phyloP scores from a whole-genome alignment of 2,329 filamentous ascomycete genomes.

The Ophiocordyceps australis region DNA sequence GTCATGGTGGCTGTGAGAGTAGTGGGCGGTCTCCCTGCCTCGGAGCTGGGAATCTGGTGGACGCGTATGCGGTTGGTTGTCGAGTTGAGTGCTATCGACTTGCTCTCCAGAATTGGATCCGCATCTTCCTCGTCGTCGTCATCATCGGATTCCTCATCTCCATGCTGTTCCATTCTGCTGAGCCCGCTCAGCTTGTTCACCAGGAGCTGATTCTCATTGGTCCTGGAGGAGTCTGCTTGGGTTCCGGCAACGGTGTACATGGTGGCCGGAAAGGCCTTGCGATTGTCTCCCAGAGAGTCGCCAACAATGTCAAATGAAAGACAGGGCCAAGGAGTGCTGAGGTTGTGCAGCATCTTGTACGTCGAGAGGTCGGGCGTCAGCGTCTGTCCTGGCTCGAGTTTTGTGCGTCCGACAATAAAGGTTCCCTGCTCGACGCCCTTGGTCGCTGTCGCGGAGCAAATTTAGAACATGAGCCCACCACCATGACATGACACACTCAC shows the following conservation, averaged over 20 bases:
- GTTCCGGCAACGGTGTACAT: constrained; percentile 92
- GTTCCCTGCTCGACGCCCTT: constrained; percentile 93
- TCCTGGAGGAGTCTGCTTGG: constrained; percentile 59
- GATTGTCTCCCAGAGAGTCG: constrained; percentile 72
- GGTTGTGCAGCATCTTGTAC: constrained; percentile 92
- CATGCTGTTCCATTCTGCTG: constrained; percentile 63
- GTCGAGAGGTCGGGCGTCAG: constrained; percentile 83
- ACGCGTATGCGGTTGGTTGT: constrained; percentile 89
- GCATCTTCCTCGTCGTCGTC: constrained; percentile 60
- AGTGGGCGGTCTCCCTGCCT: constrained; percentile 52
- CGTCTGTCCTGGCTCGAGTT: constrained; percentile 78
- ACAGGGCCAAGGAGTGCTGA: constrained; percentile 92
- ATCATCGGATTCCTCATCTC: constrained; percentile 46
- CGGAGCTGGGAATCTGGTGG: constrained; percentile 59
- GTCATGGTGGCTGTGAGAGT: constrained; percentile 86
- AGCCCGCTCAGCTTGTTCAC: constrained; percentile 92
- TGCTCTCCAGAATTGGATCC: constrained; percentile 88
- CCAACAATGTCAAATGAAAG: constrained; percentile 86
- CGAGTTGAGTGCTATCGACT: constrained; percentile 66
- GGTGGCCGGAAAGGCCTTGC: constrained; percentile 85
- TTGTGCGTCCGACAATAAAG: constrained; percentile 89
- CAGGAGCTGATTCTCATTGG: constrained; percentile 84
- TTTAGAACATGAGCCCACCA: too few relatives aligned
- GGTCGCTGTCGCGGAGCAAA: constrained; percentile 24
- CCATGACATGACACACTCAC: constrained; percentile 18